Conservation (phyloP, 2,329 filamentous ascomycete genomes). For the Sphaceloma murrayae region DNA sequence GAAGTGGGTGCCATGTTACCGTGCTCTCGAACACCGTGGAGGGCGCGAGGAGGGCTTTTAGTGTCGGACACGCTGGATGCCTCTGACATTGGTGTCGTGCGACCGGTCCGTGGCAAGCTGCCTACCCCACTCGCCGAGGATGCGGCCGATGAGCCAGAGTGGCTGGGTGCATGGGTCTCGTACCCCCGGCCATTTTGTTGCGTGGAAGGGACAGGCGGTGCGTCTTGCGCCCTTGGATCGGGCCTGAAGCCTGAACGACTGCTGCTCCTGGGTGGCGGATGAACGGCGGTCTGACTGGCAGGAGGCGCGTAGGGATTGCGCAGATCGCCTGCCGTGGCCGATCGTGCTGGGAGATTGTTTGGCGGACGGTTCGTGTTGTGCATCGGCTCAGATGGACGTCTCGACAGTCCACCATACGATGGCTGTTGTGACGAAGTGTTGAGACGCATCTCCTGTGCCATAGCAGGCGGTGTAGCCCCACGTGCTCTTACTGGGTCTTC, state of each 20-base stretch:
- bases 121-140: slow-evolving; percentile 14
- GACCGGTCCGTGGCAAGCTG: slow-evolving; percentile 24
- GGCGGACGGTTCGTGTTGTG: background rate
- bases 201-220: slow-evolving; percentile 25
- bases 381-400: slow-evolving; percentile 11
- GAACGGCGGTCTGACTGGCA: slow-evolving; percentile 1
- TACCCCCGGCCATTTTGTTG: background rate
- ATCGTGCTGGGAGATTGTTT: slow-evolving; percentile 1
- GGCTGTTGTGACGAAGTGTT: slow-evolving; percentile 1
- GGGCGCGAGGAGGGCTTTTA: slow-evolving; percentile 10
- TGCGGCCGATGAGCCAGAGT: slow-evolving; percentile 18
- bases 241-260: slow-evolving; percentile 22
- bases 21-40: slow-evolving; percentile 1
- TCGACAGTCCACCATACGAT: background rate
- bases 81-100: slow-evolving; percentile 26
- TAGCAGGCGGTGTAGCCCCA: background rate
- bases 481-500: slow-evolving; percentile 2
- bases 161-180: slow-evolving; percentile 8
- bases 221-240: slow-evolving; percentile 25
- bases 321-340: slow-evolving; percentile 11
- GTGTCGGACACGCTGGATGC: slow-evolving; percentile 24
- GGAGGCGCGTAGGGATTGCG: slow-evolving; percentile 10
- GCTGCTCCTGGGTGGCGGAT: slow-evolving; percentile 18
- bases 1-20: slow-evolving; percentile 6
- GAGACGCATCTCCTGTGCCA: slow-evolving; percentile 5